phyloP scores from a whole-genome alignment of 106 monocot genomes.

The Alisma plantagoaquatica region DNA sequence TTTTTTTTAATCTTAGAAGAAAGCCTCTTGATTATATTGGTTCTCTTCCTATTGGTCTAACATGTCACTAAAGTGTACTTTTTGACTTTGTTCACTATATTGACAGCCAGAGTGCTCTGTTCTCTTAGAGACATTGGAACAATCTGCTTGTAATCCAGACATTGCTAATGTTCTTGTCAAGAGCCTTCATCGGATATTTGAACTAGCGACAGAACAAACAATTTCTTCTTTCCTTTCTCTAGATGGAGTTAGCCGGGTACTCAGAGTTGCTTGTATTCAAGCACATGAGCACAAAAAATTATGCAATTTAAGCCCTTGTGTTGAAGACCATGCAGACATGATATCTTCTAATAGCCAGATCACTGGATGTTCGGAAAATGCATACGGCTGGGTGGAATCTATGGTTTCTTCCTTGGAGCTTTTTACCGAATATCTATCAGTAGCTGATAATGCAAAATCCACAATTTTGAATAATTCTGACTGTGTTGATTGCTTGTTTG shows the following conservation, averaged over 20 bases:
- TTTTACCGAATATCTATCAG: slow-evolving; percentile 58
- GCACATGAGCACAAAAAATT: slow-evolving; percentile 48
- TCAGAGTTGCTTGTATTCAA: slow-evolving; percentile 77
- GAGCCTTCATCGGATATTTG: slow-evolving; percentile 61
- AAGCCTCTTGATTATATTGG: too few species aligned
- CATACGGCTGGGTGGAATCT: slow-evolving; percentile 30
- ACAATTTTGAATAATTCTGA: slow-evolving; percentile 49
- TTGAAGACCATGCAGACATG: slow-evolving; percentile 6
- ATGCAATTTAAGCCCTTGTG: neutral
- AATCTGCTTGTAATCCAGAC: slow-evolving; percentile 57
- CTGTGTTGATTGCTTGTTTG: slow-evolving; percentile 89
- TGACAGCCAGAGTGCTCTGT: slow-evolving; percentile 91
- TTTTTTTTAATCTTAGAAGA: too few species aligned
- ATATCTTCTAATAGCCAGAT: neutral
- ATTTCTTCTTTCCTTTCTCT: slow-evolving; percentile 57
- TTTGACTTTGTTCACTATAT: slow-evolving; percentile 10
- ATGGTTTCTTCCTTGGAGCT: slow-evolving; percentile 61
- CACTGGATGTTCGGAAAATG: slow-evolving; percentile 7
- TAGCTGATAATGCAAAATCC: slow-evolving; percentile 46
- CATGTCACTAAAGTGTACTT: too few species aligned
- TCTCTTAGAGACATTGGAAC: slow-evolving; percentile 64
- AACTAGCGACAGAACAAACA: slow-evolving; percentile 54
- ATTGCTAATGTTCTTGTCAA: slow-evolving; percentile 61
- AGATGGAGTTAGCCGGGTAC: slow-evolving; percentile 53
- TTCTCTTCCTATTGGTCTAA: too few species aligned